These are phyloP conservation scores for Articulospora tetracladia DNA, from an alignment of 495 filamentous ascomycete species.

Conservation along the genomic window DNA sequence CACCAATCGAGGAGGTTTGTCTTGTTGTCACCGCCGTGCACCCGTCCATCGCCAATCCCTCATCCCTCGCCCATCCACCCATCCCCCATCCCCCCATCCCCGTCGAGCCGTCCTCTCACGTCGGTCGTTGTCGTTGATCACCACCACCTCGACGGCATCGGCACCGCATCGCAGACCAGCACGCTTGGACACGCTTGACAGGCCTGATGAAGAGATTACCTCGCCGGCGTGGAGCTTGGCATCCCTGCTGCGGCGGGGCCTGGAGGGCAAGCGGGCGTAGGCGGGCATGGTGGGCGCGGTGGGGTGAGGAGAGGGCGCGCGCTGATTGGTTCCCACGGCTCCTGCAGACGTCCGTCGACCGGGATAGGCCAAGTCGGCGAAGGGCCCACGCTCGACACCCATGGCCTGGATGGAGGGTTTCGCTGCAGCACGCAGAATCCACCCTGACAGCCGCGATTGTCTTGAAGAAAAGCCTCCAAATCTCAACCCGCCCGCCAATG, in stretches of 20 bases:
- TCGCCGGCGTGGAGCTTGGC: not conserved
- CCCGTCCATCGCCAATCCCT: too few relatives aligned
- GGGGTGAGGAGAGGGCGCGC: not conserved
- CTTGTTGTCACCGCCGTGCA: not conserved
- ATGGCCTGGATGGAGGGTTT: not conserved
- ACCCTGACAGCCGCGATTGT: not conserved
- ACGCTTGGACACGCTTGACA: not conserved
- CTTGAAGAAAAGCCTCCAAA: constrained; percentile 1
- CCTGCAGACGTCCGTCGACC: not conserved
- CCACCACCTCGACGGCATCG: not conserved
- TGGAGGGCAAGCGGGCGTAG: too few relatives aligned
- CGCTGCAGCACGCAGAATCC: not conserved
- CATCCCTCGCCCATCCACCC: too few relatives aligned
- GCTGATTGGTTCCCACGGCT: not conserved
- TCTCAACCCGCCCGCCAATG: not conserved
- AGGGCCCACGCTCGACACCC: not conserved
- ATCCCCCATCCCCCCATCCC: too few relatives aligned
- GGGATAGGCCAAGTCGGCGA: not conserved
- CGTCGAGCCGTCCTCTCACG: too few relatives aligned
- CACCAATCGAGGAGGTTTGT: not conserved
- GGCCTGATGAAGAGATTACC: not conserved
- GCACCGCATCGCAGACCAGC: too few relatives aligned
- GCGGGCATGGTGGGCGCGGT: not conserved
- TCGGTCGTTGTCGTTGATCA: not conserved
- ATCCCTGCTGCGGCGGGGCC: not conserved